phyloP scores from a whole-genome alignment of 2,329 filamentous ascomycete genomes.

The Monilinia aucupariae region DNA sequence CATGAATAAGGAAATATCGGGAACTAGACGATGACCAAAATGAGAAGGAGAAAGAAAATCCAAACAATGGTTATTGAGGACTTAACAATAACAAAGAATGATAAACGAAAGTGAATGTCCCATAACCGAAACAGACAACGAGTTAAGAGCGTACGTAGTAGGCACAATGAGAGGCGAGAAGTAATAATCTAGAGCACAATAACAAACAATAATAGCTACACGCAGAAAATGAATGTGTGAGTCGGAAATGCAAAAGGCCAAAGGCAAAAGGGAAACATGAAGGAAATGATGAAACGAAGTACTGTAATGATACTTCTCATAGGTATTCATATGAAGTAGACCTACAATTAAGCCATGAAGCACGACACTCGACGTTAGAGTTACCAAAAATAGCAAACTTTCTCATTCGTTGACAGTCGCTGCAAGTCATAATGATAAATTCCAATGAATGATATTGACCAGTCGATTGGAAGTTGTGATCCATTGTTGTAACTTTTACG shows the following conservation, averaged over 20 bases:
- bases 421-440: conserved; percentile 18
- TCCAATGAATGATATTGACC: conserved; percentile 10
- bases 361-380: conserved; percentile 14
- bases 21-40: conserved; percentile 17
- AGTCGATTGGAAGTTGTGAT: conserved; percentile 13
- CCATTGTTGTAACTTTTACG: conserved; percentile 30
- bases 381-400: conserved; percentile 23
- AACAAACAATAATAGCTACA: conserved; percentile 13
- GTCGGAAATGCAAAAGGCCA: conserved; percentile 11
- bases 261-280: conserved; percentile 10
- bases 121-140: conserved; percentile 11
- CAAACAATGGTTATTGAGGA: conserved; percentile 17
- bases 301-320: not conserved
- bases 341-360: conserved; percentile 15
- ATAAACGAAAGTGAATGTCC: conserved; percentile 21
- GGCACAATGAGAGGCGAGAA: conserved; percentile 3
- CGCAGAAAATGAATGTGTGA: conserved; percentile 10
- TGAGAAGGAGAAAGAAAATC: conserved; percentile 3
- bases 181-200: conserved; percentile 21
- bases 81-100: conserved; percentile 18
- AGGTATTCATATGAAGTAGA: conserved; percentile 12
- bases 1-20: conserved; percentile 2
- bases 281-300: conserved; percentile 26
- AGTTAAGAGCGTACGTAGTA: no score
- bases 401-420: conserved; percentile 32